Percentiles rank a stretch among this genome's conserved stretches.
Evolutionary conservation across 164 flowering plant genomes (phyloP).

Genomic region (Nelumbo lutea): DNA sequence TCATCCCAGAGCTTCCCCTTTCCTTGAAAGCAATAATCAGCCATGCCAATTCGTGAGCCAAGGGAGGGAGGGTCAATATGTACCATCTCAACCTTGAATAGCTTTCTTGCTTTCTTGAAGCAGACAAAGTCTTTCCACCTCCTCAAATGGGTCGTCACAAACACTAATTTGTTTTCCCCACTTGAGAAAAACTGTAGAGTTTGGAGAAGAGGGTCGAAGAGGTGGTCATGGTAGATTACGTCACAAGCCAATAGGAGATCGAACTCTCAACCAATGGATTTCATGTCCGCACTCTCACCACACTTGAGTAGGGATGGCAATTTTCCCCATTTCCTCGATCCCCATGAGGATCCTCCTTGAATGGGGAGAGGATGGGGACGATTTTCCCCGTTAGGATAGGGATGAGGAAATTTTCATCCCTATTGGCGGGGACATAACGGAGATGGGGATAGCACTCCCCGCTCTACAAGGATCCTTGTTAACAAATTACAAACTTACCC

Average conservation of each 20-base stretch:
- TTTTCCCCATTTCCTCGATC: too few relatives aligned
- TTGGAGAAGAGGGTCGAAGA: slow-evolving; percentile 65
- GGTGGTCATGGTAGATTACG: slow-evolving; percentile 82
- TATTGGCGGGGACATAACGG: too few relatives aligned
- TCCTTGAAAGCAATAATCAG: slow-evolving; percentile 50
- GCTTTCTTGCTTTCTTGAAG: slow-evolving; percentile 63
- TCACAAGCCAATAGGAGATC: slow-evolving; percentile 63
- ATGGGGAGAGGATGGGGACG: too few relatives aligned
- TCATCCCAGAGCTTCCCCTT: neutral
- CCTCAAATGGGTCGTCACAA: slow-evolving; percentile 82
- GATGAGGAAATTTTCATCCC: too few relatives aligned
- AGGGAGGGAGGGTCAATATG: slow-evolving; percentile 41
- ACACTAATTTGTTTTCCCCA: slow-evolving; percentile 18
- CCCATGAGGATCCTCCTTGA: too few relatives aligned
- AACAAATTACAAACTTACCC: too few relatives aligned
- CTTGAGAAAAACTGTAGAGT: slow-evolving; percentile 47
- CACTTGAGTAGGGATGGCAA: slow-evolving; percentile 35
- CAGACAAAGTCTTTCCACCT: slow-evolving; percentile 80
- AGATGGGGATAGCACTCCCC: too few relatives aligned
- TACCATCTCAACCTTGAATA: slow-evolving; percentile 43
- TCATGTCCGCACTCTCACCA: slow-evolving; percentile 60
- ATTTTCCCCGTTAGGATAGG: too few relatives aligned
- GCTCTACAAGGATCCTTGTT: too few relatives aligned
- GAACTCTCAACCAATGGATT: slow-evolving; percentile 39
- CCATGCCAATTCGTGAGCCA: slow-evolving; percentile 66